Percentiles rank a stretch among this genome's conserved stretches.
phyloP scores from a whole-genome alignment of 1,284 basidiomycete genomes.

The Anthracocystis setariae region DNA sequence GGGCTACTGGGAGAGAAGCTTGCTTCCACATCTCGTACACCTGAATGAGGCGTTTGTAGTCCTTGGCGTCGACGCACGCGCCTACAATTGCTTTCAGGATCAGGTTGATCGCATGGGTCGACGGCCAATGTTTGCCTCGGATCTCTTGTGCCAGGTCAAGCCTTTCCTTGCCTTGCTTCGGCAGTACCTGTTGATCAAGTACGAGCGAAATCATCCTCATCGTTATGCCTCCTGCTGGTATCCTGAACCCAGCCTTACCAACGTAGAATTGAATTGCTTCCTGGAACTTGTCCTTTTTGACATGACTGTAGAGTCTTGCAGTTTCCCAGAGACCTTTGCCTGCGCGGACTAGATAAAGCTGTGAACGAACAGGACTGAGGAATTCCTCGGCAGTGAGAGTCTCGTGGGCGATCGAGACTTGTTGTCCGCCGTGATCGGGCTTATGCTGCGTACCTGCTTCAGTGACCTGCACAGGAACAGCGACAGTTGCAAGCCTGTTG shows the following conservation, averaged over 20 bases:
- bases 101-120: slow-evolving; percentile 45
- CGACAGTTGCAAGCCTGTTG: slow-evolving; percentile 22
- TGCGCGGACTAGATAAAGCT: slow-evolving; percentile 14
- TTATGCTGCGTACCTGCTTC: slow-evolving; percentile 19
- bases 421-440: neutral
- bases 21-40: slow-evolving; percentile 31
- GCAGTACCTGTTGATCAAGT: slow-evolving; percentile 8
- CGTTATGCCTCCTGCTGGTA: slow-evolving; percentile 35
- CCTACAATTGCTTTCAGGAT: slow-evolving; percentile 26
- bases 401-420: slow-evolving; percentile 1
- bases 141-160: neutral
- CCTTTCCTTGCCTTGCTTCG: neutral
- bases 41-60: slow-evolving; percentile 19
- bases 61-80: slow-evolving; percentile 22
- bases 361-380: slow-evolving; percentile 16
- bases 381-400: slow-evolving; percentile 29
- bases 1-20: neutral
- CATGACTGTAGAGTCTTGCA: slow-evolving; percentile 23
- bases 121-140: slow-evolving; percentile 40
- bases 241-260: slow-evolving; percentile 24
- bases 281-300: slow-evolving; percentile 22
- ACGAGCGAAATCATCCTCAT: slow-evolving; percentile 15
- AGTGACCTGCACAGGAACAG: slow-evolving; percentile 15
- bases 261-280: slow-evolving; percentile 27
- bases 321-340: slow-evolving; percentile 46